A percentile compares a stretch with the other conserved stretches of the same genome.
phyloP scores from a whole-genome alignment of 176 grass and related monocot species.

The Carex parvula region DNA sequence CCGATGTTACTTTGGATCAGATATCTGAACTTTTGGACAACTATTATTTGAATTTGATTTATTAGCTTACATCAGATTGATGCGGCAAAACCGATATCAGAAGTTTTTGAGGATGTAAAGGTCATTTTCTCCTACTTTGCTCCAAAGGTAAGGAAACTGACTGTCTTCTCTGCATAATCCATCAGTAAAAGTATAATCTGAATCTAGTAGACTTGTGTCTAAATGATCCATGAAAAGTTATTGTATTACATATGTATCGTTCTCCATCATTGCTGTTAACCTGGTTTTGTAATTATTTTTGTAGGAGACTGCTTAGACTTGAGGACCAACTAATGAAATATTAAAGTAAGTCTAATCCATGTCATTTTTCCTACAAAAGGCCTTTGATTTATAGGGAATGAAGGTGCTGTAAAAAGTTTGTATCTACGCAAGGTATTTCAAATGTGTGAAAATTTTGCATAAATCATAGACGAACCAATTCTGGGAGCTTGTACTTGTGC shows the following conservation, averaged over 20 bases:
- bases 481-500: neutral
- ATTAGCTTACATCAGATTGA: constrained; percentile 44
- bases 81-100: constrained; percentile 76
- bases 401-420: neutral
- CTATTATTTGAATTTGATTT: constrained; percentile 17
- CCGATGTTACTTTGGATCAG: neutral
- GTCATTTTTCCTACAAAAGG: neutral
- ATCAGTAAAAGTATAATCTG: neutral
- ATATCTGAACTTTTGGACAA: constrained; percentile 14
- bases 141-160: constrained; percentile 44
- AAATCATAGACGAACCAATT: neutral
- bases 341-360: constrained; percentile 11
- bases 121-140: constrained; percentile 55
- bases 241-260: too few species aligned
- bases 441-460: neutral
- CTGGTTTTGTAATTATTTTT: neutral
- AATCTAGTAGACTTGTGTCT: neutral
- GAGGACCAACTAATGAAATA: neutral
- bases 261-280: neutral
- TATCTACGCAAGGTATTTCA: neutral
- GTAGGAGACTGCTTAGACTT: constrained; percentile 9
- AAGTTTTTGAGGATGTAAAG: constrained; percentile 86
- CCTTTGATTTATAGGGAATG: neutral
- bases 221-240: neutral
- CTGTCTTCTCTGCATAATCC: neutral